Evolutionary conservation across 352 stramenopile species (phyloP), one percentile per base, ranked within the genome.

Genomic region (Pythium sukuiense): DNA sequence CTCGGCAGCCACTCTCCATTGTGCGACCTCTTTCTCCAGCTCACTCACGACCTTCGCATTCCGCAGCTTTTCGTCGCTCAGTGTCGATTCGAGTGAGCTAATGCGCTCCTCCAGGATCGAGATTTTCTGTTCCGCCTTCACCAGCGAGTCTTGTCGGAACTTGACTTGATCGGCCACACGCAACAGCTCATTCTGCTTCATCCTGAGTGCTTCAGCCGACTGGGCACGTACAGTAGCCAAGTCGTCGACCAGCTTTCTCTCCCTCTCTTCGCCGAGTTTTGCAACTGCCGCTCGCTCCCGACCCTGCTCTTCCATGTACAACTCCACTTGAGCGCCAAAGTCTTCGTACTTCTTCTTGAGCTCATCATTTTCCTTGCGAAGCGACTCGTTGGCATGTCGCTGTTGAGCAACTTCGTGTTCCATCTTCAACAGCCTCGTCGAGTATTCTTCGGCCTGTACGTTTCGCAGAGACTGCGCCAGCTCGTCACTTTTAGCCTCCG

Each of bases 291-390:
- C 39, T 37, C 43, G 46, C 33, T 71, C 65, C n/a, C 68, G 59
- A 1, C 76, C 67, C 45, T 90, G 85, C n/a, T 90, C 81, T 35
- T 84, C 77, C 77, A 92, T 90, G 49, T 90, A 89, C 20, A 79
- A 54, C 33, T 93, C 83, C 20, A 93, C 83, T 52, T 93, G 82
- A 3, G 71, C 69, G 1, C 83, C 85, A 66, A 93, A 91, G 41
- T 91, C 81, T 59, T 88, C 68, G 49, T 93, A 93, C 55, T 87
- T 84, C 20, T 76, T 76, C 46, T 80, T 79, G 2, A 92, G 59
- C 43, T 83, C 69, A 3, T 85, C 79, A 33, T 89, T 81, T 14
- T 90, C 80, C 32, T 79, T 84, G 59, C 81, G 62, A 0, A 84
- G 56, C 12, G 58, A 29, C 7, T 49, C 61, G 49, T 74, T 61